A percentile compares a stretch with the other conserved stretches of the same genome.
These are phyloP conservation scores for Ottelia alismoides DNA, from an alignment of 106 monocot species.

Conservation along the genomic window DNA sequence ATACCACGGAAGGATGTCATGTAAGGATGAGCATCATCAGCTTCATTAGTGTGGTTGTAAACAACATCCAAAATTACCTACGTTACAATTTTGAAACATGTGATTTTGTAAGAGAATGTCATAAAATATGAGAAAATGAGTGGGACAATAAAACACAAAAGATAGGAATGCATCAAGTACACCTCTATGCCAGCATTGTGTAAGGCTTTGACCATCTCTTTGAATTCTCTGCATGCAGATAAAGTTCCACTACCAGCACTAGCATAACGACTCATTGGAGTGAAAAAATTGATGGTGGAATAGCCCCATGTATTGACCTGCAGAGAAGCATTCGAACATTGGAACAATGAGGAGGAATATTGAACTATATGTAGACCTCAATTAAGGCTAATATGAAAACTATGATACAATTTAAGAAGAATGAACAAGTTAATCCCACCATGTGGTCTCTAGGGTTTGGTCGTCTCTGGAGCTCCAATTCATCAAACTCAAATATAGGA, in stretches of 20 bases:
- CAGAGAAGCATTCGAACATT: background rate
- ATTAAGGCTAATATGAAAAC: background rate
- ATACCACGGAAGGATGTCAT: slow-evolving; percentile 97
- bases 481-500: slow-evolving; percentile 98
- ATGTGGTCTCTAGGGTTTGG: slow-evolving; percentile 90
- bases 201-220: slow-evolving; percentile 92
- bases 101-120: too few species aligned
- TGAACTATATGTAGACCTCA: background rate
- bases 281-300: slow-evolving; percentile 95
- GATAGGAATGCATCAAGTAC: too few species aligned
- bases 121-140: too few species aligned
- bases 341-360: too few species aligned
- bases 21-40: slow-evolving; percentile 65
- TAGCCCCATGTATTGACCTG: slow-evolving; percentile 99
- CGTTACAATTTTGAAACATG: slow-evolving; percentile 7
- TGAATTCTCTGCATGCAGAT: slow-evolving; percentile 73
- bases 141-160: too few species aligned
- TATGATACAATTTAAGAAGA: background rate
- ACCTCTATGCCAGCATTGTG: slow-evolving; percentile 98
- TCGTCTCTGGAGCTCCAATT: slow-evolving; percentile 81
- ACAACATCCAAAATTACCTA: slow-evolving; percentile 98
- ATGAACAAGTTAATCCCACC: slow-evolving; percentile 25
- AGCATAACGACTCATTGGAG: slow-evolving; percentile 99
- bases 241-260: slow-evolving; percentile 77
- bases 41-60: slow-evolving; percentile 98